A percentile compares a stretch with the other conserved stretches of the same genome.
These are phyloP conservation scores for Lavandula angustifolia DNA, from an alignment of 257 asterid genomes.

Conservation along the genomic window DNA sequence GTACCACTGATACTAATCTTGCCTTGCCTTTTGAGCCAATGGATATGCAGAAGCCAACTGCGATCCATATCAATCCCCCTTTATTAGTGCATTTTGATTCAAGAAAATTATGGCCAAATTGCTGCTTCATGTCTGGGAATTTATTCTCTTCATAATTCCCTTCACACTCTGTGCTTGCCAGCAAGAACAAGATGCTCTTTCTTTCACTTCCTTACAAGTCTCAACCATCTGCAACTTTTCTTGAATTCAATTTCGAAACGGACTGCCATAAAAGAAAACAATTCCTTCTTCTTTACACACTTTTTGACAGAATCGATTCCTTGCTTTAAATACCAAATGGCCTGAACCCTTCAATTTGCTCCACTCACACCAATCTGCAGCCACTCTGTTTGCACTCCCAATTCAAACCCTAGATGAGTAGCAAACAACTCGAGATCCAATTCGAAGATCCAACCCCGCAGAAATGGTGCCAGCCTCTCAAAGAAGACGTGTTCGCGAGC, in stretches of 20 bases:
- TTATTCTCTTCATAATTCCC: slow-evolving; percentile 8
- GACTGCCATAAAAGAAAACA: slow-evolving; percentile 28
- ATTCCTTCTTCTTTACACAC: slow-evolving; percentile 43
- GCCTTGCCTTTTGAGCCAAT: slow-evolving; percentile 16
- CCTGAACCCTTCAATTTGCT: slow-evolving; percentile 9
- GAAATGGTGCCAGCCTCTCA: slow-evolving; percentile 74
- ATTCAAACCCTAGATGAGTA: slow-evolving; percentile 37
- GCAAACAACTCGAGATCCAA: slow-evolving; percentile 47
- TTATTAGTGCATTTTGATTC: slow-evolving; percentile 5
- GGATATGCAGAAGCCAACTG: slow-evolving; percentile 27
- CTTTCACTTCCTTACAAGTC: background rate
- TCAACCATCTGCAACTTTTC: too few species aligned
- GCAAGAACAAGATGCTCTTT: background rate
- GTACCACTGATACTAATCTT: background rate
- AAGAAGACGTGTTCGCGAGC: slow-evolving; percentile 53
- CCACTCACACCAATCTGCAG: slow-evolving; percentile 11
- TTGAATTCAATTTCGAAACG: background rate
- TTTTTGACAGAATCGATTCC: slow-evolving; percentile 46
- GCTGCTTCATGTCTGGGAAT: slow-evolving; percentile 6
- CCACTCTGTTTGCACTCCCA: background rate
- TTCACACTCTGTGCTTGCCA: slow-evolving; percentile 23
- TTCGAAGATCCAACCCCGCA: slow-evolving; percentile 52
- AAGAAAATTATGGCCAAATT: background rate
- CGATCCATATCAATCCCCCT: slow-evolving; percentile 19
- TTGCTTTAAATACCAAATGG: background rate